Percentiles rank a stretch among this genome's conserved stretches.
phyloP scores from a whole-genome alignment of 2,329 filamentous ascomycete species.

The Graphilbum sp. region DNA sequence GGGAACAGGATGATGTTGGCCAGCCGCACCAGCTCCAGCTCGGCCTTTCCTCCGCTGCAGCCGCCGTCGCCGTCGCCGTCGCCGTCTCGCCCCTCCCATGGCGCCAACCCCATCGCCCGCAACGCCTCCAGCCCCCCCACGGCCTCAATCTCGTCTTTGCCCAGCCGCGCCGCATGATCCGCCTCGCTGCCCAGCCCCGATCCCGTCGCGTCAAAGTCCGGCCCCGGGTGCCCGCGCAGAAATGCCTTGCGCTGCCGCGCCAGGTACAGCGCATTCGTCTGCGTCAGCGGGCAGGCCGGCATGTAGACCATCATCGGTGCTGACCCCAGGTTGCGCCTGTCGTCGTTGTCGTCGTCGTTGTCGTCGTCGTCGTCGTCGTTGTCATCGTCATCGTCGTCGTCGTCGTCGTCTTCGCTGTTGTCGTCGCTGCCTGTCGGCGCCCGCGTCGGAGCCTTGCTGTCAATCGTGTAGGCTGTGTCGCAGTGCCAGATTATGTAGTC shows the following conservation, averaged over 20 bases:
- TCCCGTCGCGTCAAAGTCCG: conserved; percentile 38
- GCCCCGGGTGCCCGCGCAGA: conserved; percentile 33
- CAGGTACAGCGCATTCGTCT: conserved; percentile 40
- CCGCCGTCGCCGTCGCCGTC: conserved; percentile 21
- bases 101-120: conserved; percentile 40
- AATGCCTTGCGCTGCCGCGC: conserved; percentile 41
- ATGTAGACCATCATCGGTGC: conserved; percentile 37
- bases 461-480: conserved; percentile 38
- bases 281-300: conserved; percentile 37
- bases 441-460: too few relatives aligned
- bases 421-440: too few relatives aligned
- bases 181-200: conserved; percentile 34
- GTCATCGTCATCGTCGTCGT: conserved; percentile 2
- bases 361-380: not conserved
- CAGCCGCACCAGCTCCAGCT: conserved; percentile 34
- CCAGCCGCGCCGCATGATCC: conserved; percentile 28
- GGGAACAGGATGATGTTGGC: conserved; percentile 42
- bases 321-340: not conserved
- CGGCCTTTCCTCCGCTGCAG: conserved; percentile 17
- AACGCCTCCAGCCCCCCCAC: conserved; percentile 33
- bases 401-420: not conserved
- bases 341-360: conserved; percentile 6
- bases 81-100: conserved; percentile 27
- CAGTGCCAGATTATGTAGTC: conserved; percentile 45
- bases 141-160: conserved; percentile 33